phyloP scores from a whole-genome alignment of 2,329 filamentous ascomycete genomes.

The Fusarium paranaense region DNA sequence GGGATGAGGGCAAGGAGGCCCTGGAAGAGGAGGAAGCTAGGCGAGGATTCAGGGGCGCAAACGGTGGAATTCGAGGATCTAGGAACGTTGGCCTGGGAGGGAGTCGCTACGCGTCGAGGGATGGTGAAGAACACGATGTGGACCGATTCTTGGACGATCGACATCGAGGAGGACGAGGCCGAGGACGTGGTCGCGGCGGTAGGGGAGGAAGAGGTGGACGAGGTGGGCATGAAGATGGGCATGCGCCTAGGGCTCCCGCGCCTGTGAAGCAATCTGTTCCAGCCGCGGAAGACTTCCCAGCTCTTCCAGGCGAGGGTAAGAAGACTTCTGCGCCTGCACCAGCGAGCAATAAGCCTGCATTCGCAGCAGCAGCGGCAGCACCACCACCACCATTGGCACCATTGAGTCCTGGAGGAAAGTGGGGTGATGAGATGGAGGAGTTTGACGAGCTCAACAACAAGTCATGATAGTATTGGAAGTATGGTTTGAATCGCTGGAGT shows the following conservation, averaged over 20 bases:
- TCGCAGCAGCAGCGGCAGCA: constrained; percentile 45
- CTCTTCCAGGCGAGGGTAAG: constrained; percentile 47
- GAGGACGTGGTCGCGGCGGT: constrained; percentile 51
- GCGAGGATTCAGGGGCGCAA: constrained; percentile 56
- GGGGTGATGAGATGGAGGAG: constrained; percentile 70
- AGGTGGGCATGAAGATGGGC: constrained; percentile 40
- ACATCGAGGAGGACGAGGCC: constrained; percentile 47
- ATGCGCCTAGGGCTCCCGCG: constrained; percentile 36
- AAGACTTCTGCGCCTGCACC: constrained; percentile 31
- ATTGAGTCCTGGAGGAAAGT: constrained; percentile 54
- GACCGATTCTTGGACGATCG: constrained; percentile 53
- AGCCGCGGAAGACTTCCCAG: constrained; percentile 51
- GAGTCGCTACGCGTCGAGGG: constrained; percentile 55
- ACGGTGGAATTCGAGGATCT: constrained; percentile 55
- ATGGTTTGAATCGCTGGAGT: neutral
- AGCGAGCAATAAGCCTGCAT: constrained; percentile 40
- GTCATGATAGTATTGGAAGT: constrained; percentile 24
- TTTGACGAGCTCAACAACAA: constrained; percentile 54
- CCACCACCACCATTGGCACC: constrained; percentile 44
- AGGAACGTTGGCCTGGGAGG: constrained; percentile 53
- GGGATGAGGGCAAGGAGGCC: constrained; percentile 69
- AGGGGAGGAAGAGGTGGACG: constrained; percentile 50
- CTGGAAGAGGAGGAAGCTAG: constrained; percentile 55
- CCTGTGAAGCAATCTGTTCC: constrained; percentile 43
- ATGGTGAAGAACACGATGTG: constrained; percentile 50